Evolutionary conservation across 495 filamentous ascomycete species (phyloP).

Genomic region (Extremus antarcticus): DNA sequence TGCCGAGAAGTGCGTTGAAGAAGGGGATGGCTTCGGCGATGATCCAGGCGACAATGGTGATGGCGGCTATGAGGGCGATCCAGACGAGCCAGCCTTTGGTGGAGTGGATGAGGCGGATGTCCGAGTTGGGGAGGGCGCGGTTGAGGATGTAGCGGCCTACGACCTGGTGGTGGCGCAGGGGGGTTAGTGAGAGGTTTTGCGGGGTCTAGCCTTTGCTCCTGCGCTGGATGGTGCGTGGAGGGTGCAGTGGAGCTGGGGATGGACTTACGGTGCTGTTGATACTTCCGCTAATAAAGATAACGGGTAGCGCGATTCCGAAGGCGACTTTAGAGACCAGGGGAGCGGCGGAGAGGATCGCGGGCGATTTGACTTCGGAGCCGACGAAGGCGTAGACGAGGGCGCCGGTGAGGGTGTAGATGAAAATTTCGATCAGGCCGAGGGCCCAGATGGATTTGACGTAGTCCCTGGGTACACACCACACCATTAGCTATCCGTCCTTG

Average conservation of each 20-base stretch:
- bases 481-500: no score
- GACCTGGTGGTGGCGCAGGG: no score
- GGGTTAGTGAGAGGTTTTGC: no score
- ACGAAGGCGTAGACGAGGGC: conserved; percentile 30
- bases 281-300: conserved; percentile 18
- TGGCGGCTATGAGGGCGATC: conserved; percentile 25
- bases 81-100: conserved; percentile 25
- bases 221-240: no score
- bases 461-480: no score
- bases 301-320: conserved; percentile 29
- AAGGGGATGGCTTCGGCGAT: conserved; percentile 31
- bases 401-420: conserved; percentile 27
- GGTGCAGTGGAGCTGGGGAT: no score
- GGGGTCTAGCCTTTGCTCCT: no score
- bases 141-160: conserved; percentile 30
- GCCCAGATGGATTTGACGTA: conserved; percentile 30
- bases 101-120: conserved; percentile 25
- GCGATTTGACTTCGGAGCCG: conserved; percentile 27
- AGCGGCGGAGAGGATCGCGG: conserved; percentile 27
- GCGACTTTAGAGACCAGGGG: conserved; percentile 29
- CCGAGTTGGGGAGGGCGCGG: conserved; percentile 26
- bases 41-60: conserved; percentile 24
- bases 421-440: conserved; percentile 25
- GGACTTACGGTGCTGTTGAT: no score
- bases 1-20: conserved; percentile 29